These are phyloP conservation scores for Scytalidium sp. DNA, from an alignment of 2,329 filamentous ascomycete genomes.

Conservation along the genomic window DNA sequence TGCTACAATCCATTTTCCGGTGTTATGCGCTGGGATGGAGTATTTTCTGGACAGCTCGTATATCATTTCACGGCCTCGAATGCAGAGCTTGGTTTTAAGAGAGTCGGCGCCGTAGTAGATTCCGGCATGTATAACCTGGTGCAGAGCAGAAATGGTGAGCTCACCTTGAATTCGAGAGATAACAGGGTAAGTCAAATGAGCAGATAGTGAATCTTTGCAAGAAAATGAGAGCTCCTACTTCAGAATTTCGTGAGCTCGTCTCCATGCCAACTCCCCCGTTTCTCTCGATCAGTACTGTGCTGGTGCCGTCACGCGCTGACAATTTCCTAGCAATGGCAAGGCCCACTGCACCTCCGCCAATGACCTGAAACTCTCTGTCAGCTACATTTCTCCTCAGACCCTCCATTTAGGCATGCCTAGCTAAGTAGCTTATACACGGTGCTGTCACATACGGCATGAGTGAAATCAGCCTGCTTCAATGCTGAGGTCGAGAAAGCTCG, in stretches of 20 bases:
- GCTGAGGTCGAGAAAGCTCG: conserved; percentile 22
- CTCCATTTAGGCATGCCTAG: no score
- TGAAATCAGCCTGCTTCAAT: conserved; percentile 25
- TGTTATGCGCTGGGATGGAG: conserved; percentile 67
- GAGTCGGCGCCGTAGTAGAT: conserved; percentile 78
- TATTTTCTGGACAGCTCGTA: conserved; percentile 73
- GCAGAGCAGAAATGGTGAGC: conserved; percentile 1
- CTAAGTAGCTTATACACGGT: neutral
- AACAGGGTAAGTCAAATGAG: neutral
- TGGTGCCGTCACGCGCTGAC: conserved; percentile 54
- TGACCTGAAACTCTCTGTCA: conserved; percentile 19
- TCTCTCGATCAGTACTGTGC: conserved; percentile 65
- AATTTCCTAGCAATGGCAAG: conserved; percentile 64
- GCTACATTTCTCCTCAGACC: neutral
- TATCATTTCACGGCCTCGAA: conserved; percentile 71
- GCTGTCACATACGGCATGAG: conserved; percentile 25
- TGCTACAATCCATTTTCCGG: conserved; percentile 93
- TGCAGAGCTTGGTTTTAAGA: conserved; percentile 81
- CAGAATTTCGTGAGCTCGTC: conserved; percentile 70
- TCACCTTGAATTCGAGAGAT: neutral
- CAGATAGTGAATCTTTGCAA: neutral
- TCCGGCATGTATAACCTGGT: conserved; percentile 87
- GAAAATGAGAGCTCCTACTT: conserved; percentile 33
- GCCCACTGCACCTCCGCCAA: conserved; percentile 68
- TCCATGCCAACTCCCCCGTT: conserved; percentile 64